phyloP scores from a whole-genome alignment of 106 monocot species.

The Platanthera zijinensis region DNA sequence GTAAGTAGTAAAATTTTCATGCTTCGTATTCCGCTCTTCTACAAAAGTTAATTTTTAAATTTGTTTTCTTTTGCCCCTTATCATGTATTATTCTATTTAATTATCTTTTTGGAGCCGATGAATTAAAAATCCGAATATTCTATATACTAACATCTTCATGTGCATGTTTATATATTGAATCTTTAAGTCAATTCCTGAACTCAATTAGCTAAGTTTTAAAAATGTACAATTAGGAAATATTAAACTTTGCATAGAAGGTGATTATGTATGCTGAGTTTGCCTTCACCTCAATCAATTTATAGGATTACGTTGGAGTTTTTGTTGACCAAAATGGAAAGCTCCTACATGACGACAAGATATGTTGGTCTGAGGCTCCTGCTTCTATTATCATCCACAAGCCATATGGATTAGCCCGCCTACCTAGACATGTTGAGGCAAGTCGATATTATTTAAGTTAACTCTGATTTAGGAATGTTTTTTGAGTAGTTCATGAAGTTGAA shows the following conservation, averaged over 20 bases:
- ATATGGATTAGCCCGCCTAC: constrained; percentile 73
- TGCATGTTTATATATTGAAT: neutral
- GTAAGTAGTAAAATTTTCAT: no score
- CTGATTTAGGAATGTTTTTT: constrained; percentile 3
- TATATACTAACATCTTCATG: neutral
- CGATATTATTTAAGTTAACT: neutral
- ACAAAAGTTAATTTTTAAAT: neutral
- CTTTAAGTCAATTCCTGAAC: neutral
- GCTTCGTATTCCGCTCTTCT: no score
- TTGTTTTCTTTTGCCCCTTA: neutral
- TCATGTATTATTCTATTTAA: neutral
- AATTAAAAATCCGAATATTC: neutral
- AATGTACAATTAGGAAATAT: neutral
- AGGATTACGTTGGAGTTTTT: constrained; percentile 98
- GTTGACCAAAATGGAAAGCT: constrained; percentile 99
- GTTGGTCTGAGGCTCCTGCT: constrained; percentile 86
- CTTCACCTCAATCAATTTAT: constrained; percentile 8
- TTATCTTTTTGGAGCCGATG: neutral
- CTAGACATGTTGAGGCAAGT: constrained; percentile 71
- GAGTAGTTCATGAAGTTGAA: neutral
- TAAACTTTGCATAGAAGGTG: neutral
- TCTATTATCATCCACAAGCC: constrained; percentile 74
- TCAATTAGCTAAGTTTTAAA: neutral
- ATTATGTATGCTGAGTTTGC: neutral
- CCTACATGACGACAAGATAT: constrained; percentile 88